Percentiles rank a stretch among this genome's conserved stretches.
Conservation (phyloP, 306 rosid species). For the Rosa rugosa region DNA sequence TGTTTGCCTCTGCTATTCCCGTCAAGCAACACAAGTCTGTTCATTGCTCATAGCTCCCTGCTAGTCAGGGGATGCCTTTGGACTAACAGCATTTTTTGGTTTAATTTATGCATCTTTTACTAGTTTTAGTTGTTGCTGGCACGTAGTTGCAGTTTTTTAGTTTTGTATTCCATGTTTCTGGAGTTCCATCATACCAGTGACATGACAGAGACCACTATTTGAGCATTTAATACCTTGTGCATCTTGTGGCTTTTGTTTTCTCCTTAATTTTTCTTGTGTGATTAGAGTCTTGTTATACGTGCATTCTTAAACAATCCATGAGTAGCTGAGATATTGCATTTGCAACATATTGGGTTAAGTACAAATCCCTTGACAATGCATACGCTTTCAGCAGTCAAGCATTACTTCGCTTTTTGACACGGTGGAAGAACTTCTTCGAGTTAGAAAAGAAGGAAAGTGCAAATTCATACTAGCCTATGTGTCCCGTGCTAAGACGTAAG, state of each 20-base stretch:
- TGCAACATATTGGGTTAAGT: background rate
- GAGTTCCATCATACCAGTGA: background rate
- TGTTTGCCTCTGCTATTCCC: background rate
- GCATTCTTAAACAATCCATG: background rate
- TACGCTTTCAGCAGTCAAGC: conserved; percentile 91
- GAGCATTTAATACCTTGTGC: background rate
- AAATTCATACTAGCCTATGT: conserved; percentile 90
- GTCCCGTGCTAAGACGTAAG: conserved; percentile 78
- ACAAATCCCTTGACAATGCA: conserved; percentile 55
- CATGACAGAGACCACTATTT: background rate
- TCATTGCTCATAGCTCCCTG: background rate
- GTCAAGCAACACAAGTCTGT: background rate
- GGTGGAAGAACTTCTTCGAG: conserved; percentile 64
- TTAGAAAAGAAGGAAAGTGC: conserved; percentile 54
- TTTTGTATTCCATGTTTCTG: background rate
- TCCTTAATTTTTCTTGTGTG: background rate
- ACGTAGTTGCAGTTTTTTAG: background rate
- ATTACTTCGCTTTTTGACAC: conserved; percentile 68
- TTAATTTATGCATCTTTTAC: background rate
- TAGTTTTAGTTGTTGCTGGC: background rate
- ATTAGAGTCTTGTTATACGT: background rate
- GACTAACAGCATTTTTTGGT: background rate
- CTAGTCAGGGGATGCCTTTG: background rate
- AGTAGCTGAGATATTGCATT: background rate
- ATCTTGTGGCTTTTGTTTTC: conserved; percentile 1